phyloP scores from a whole-genome alignment of 1,284 basidiomycete species.

The Tilletia setariae region DNA sequence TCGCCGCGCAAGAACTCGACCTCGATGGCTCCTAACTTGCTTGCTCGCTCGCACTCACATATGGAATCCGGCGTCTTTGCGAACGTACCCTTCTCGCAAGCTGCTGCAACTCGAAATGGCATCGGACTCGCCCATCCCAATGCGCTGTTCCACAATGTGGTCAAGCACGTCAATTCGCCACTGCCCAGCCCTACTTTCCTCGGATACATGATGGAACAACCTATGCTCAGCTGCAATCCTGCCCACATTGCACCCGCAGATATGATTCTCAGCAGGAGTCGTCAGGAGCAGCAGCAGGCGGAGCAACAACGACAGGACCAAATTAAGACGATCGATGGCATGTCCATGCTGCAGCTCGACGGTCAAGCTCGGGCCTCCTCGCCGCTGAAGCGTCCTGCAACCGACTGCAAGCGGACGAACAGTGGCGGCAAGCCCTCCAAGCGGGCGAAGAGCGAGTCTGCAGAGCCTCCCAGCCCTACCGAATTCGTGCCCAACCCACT shows the following conservation, averaged over 20 bases:
- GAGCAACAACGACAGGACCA: conserved; percentile 2
- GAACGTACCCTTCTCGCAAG: background rate
- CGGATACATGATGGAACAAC: background rate
- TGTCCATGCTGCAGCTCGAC: background rate
- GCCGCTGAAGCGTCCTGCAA: background rate
- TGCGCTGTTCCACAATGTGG: conserved; percentile 2
- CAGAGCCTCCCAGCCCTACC: background rate
- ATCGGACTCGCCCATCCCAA: background rate
- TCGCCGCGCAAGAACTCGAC: conserved; percentile 6
- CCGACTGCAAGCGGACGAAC: background rate
- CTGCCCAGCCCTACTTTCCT: conserved; percentile 4
- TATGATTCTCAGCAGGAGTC: background rate
- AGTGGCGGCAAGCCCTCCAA: background rate
- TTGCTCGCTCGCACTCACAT: conserved; percentile 6
- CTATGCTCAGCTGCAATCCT: conserved; percentile 8
- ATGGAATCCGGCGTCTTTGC: background rate
- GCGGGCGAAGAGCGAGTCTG: conserved; percentile 10
- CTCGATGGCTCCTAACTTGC: background rate
- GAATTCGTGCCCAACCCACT: background rate
- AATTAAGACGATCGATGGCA: background rate
- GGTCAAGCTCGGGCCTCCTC: background rate
- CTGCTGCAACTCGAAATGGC: background rate
- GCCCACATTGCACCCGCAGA: conserved; percentile 8
- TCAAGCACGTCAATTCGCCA: background rate
- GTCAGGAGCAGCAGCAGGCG: background rate